phyloP scores from a whole-genome alignment of 768 basidiomycete genomes.

The Boletus reticulatus region DNA sequence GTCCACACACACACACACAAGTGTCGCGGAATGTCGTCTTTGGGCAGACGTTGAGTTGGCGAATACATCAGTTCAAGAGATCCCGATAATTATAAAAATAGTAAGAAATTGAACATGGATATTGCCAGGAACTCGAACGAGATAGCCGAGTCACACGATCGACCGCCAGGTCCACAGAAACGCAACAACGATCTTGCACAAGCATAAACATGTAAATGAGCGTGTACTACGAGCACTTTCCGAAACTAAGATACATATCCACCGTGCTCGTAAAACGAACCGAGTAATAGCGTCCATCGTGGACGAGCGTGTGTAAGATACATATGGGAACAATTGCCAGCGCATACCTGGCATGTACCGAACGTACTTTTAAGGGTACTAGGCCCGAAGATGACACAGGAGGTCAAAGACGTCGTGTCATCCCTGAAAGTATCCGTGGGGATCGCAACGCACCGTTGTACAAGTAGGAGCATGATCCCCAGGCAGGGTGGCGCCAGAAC shows the following conservation, averaged over 20 bases:
- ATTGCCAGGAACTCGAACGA: too few relatives aligned
- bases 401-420: neutral
- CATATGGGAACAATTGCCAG: neutral
- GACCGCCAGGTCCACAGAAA: neutral
- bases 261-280: neutral
- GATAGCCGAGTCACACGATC: too few relatives aligned
- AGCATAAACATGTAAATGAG: too few relatives aligned
- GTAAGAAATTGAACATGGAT: too few relatives aligned
- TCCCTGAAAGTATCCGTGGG: neutral
- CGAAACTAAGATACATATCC: neutral
- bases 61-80: too few relatives aligned
- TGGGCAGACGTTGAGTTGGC: too few relatives aligned
- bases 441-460: neutral
- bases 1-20: too few relatives aligned
- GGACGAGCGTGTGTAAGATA: conserved; percentile 9
- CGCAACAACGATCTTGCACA: too few relatives aligned
- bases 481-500: neutral
- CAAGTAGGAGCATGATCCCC: neutral
- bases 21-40: too few relatives aligned
- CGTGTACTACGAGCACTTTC: neutral
- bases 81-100: too few relatives aligned
- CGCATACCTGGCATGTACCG: neutral
- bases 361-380: neutral
- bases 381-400: neutral
- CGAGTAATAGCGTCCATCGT: conserved; percentile 5